Evolutionary conservation across 805 yeast genomes (phyloP), one percentile per base, ranked within the genome.

Genomic region (Zygotorulaspora danielsina): DNA sequence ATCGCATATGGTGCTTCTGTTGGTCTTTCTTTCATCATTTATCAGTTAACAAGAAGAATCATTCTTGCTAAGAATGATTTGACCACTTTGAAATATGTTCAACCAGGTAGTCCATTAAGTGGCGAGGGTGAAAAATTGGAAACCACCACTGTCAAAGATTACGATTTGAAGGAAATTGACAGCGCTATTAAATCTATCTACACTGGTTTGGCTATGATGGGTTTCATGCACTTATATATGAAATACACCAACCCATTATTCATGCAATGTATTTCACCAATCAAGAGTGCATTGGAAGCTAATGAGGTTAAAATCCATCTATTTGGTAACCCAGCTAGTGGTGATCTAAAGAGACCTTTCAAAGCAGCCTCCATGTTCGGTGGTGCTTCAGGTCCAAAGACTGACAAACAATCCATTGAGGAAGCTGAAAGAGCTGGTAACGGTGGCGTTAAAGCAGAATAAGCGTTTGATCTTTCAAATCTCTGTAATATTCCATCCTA

Each of bases 281-380:
- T 93, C 56, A 93, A 93, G 77, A 71, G 84, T 53, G 95, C 95
- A 33, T 68, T 87, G 41, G 97, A 93, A 71, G 70, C 85, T 58
- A 88, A 88, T 70, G 78, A 87, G 52, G 95, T 90, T 55, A 80
- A 86, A 73, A 86, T 93, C 65, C 96, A 93, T 65, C 59, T 93
- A 42, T 84, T 84, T 55, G 88, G 88, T 52, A 70, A 76, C 57
- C 76, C 89, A 27, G 93, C 96, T 18, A 55, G 75, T 35, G 97
- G 96, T 52, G 96, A 84, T 55, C 78, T 88, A 67, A 86, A 87
- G 78, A 85, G 98, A 73, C 98, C 98, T 33, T 93, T 93, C 81
- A 85, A 85, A 73, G 79, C 89, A 43, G 78, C 88, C 37, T 79
- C 90, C 33, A 64, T 90, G 69, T 78, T 87, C 52, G 66, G 70